phyloP scores from a whole-genome alignment of 495 filamentous ascomycete genomes.

The Mycothermus thermophilus region DNA sequence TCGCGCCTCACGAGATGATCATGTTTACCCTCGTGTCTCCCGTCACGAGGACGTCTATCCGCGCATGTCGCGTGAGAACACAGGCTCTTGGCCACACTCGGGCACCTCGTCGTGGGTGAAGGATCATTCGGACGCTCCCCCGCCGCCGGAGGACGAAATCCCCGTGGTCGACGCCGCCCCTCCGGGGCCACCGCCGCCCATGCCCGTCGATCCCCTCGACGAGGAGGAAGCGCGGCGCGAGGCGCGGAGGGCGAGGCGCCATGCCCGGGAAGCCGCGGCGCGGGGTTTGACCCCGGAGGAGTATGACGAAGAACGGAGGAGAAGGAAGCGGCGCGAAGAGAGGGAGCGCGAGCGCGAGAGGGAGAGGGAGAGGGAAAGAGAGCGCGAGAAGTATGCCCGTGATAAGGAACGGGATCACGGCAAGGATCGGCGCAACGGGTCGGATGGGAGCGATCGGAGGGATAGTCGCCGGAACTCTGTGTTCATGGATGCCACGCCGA shows the following conservation, averaged over 20 bases:
- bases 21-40: no score
- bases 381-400: constrained; percentile 1
- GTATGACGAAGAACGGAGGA: constrained; percentile 32
- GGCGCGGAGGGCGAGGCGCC: constrained; percentile 30
- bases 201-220: constrained; percentile 8
- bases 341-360: constrained; percentile 12
- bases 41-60: constrained; percentile 36
- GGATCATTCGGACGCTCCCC: constrained; percentile 44
- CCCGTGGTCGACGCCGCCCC: constrained; percentile 9
- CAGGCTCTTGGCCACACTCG: constrained; percentile 38
- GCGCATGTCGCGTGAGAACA: constrained; percentile 27
- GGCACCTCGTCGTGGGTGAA: constrained; percentile 46
- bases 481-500: constrained; percentile 31
- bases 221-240: constrained; percentile 30
- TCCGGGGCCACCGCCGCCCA: no score
- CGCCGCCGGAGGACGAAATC: constrained; percentile 28
- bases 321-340: constrained; percentile 33
- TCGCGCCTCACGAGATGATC: constrained; percentile 29
- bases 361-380: constrained; percentile 8
- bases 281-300: constrained; percentile 16
- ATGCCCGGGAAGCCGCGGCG: constrained; percentile 21
- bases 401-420: constrained; percentile 4
- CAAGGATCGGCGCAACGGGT: constrained; percentile 23
- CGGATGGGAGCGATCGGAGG: constrained; percentile 31
- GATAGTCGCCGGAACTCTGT: constrained; percentile 22